These are phyloP conservation scores for Tilletia horrida DNA, from an alignment of 1,284 basidiomycete genomes.

Conservation along the genomic window DNA sequence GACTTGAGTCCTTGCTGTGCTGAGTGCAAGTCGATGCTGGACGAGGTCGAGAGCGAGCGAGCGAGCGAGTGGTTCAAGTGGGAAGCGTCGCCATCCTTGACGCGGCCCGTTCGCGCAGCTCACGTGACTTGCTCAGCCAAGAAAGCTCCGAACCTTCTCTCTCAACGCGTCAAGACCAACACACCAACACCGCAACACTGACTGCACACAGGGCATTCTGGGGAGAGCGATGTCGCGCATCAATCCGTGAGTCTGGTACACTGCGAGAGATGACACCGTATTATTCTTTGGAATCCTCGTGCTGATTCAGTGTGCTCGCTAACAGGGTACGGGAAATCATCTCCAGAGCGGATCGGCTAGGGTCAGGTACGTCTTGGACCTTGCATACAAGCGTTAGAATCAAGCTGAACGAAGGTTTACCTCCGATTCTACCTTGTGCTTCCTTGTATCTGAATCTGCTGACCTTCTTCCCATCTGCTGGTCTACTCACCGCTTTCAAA, in stretches of 20 bases:
- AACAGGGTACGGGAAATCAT: constrained; percentile 7
- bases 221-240: constrained; percentile 13
- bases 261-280: neutral
- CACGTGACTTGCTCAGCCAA: too few relatives aligned
- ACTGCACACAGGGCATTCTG: too few relatives aligned
- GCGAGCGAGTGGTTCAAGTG: too few relatives aligned
- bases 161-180: neutral
- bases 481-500: neutral
- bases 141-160: too few relatives aligned
- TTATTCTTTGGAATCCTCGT: neutral
- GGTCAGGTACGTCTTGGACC: neutral
- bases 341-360: constrained; percentile 9
- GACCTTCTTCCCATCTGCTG: neutral
- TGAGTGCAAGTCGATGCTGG: constrained; percentile 1
- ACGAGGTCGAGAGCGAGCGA: too few relatives aligned
- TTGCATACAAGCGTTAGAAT: too few relatives aligned
- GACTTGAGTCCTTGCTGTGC: neutral
- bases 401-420: too few relatives aligned
- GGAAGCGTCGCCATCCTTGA: too few relatives aligned
- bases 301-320: neutral
- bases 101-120: too few relatives aligned
- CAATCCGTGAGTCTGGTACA: neutral
- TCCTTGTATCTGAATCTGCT: neutral
- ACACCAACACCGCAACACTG: neutral
- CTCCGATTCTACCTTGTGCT: neutral